phyloP scores from a whole-genome alignment of 305 asterid species.

The Caryopteris hybrid region DNA sequence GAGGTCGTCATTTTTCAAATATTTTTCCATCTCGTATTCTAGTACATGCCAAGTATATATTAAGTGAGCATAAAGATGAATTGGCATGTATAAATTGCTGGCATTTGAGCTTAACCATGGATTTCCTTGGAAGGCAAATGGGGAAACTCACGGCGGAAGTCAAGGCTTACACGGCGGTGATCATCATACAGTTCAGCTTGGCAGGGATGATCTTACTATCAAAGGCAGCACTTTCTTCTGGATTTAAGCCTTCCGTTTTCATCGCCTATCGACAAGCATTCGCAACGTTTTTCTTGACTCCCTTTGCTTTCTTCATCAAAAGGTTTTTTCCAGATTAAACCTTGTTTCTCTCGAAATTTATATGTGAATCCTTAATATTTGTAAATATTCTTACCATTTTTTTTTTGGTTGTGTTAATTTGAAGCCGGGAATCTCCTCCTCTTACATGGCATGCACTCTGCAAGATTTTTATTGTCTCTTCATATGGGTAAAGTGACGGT shows the following conservation, averaged over 20 bases:
- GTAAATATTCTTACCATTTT: not conserved
- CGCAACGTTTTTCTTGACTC: constrained; percentile 37
- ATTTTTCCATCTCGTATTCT: no score
- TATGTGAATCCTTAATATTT: no score
- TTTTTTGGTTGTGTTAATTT: not conserved
- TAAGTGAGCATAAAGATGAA: no score
- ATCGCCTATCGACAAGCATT: constrained; percentile 56
- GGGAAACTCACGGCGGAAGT: not conserved
- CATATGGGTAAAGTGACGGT: constrained; percentile 27
- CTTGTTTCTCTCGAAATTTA: not conserved
- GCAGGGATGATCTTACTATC: constrained; percentile 57
- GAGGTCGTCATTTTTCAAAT: no score
- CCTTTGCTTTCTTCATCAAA: constrained; percentile 33
- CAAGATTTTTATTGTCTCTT: constrained; percentile 43
- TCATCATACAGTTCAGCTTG: constrained; percentile 37
- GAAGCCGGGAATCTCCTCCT: constrained; percentile 30
- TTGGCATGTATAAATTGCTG: no score
- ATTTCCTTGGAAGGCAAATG: not conserved
- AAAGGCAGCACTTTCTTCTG: constrained; percentile 47
- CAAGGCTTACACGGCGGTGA: constrained; percentile 37
- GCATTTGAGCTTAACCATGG: no score
- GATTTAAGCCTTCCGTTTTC: constrained; percentile 47
- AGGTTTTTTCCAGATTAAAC: constrained; percentile 19
- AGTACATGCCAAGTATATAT: no score
- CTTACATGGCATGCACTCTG: constrained; percentile 29